phyloP scores from a whole-genome alignment of 2,329 filamentous ascomycete genomes.

The Dryadomyces sulphureus region DNA sequence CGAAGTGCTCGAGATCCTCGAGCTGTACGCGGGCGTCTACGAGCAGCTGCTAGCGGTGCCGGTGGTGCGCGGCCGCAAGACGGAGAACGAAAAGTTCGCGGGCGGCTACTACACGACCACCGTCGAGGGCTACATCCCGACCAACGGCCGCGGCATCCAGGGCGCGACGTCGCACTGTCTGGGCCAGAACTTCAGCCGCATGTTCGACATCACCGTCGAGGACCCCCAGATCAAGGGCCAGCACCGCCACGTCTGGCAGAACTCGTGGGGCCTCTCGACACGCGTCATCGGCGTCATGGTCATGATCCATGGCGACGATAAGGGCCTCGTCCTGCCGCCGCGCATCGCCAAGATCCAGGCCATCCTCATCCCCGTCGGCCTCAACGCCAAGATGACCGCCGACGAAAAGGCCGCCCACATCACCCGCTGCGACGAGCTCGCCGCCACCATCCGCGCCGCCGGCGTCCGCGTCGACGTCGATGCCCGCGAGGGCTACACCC shows the following conservation, averaged over 20 bases:
- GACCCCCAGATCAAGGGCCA: conserved; percentile 71
- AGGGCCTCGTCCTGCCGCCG: conserved; percentile 85
- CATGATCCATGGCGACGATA: conserved; percentile 94
- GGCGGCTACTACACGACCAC: conserved; percentile 95
- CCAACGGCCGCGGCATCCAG: conserved; percentile 92
- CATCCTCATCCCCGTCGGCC: conserved; percentile 80
- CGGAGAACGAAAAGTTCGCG: conserved; percentile 95
- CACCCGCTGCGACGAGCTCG: conserved; percentile 59
- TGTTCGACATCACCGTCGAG: conserved; percentile 94
- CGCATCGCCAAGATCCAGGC: conserved; percentile 76
- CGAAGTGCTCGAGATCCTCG: conserved; percentile 86
- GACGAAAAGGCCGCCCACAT: conserved; percentile 67
- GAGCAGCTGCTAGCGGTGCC: conserved; percentile 88
- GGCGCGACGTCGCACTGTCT: conserved; percentile 88
- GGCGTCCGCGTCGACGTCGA: conserved; percentile 71
- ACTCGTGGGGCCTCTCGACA: conserved; percentile 96
- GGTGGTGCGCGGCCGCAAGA: conserved; percentile 87
- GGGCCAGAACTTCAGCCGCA: conserved; percentile 97
- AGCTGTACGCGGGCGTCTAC: conserved; percentile 84
- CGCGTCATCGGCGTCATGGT: conserved; percentile 98
- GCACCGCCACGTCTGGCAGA: conserved; percentile 88
- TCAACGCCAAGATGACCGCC: conserved; percentile 73
- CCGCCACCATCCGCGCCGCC: conserved; percentile 51
- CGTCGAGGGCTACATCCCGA: conserved; percentile 90
- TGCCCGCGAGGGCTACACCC: conserved; percentile 78